phyloP scores from a whole-genome alignment of 352 stramenopile genomes.

The Globisporangium polare region DNA sequence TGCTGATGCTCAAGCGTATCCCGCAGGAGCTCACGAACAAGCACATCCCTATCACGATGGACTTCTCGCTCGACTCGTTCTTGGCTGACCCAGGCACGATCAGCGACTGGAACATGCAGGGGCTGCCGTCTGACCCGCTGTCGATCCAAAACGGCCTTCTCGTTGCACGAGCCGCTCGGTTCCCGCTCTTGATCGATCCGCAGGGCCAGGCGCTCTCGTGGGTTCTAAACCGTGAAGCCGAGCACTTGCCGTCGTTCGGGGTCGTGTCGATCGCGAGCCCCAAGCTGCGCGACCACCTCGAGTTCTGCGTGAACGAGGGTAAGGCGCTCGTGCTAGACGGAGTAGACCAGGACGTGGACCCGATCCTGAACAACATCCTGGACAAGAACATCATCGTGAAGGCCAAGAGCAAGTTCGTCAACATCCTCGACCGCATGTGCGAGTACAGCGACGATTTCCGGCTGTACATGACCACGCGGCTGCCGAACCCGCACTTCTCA shows the following conservation, averaged over 20 bases:
- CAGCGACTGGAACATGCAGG: constrained; percentile 87
- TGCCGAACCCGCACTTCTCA: constrained; percentile 66
- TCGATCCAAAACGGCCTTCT: constrained; percentile 92
- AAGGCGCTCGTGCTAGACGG: constrained; percentile 82
- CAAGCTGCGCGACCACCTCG: constrained; percentile 81
- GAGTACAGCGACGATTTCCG: constrained; percentile 66
- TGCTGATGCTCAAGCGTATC: constrained; percentile 58
- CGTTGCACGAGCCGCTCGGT: constrained; percentile 70
- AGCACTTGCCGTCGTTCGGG: constrained; percentile 54
- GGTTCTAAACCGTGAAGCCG: constrained; percentile 71
- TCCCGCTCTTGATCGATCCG: constrained; percentile 87
- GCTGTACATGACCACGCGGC: constrained; percentile 62
- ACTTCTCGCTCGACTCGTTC: constrained; percentile 68
- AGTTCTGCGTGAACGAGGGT: constrained; percentile 86
- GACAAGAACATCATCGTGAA: constrained; percentile 62
- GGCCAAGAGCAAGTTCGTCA: constrained; percentile 64
- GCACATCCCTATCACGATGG: constrained; percentile 62
- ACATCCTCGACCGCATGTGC: constrained; percentile 61
- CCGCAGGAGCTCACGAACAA: constrained; percentile 56
- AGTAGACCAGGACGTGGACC: constrained; percentile 65
- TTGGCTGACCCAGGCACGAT: constrained; percentile 73
- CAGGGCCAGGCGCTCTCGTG: constrained; percentile 88
- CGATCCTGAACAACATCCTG: constrained; percentile 54
- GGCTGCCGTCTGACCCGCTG: constrained; percentile 81
- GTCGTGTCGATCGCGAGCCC: constrained; percentile 54